Evolutionary conservation across 306 rosid species (phyloP).

Genomic region (Cicer cuneatum): DNA sequence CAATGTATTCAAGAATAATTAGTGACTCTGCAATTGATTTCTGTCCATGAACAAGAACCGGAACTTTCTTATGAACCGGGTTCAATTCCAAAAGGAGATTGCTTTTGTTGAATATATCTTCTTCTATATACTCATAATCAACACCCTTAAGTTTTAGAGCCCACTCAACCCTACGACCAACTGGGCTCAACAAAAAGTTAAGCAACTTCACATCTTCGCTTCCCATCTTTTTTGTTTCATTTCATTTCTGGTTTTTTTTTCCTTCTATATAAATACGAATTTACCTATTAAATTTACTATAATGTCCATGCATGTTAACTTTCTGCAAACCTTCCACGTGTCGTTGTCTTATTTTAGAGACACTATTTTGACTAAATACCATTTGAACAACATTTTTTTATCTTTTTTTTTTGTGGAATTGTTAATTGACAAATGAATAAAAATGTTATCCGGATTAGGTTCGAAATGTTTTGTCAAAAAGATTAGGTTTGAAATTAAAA

Average conservation of each 20-base stretch:
- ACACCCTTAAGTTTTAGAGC: slow-evolving; percentile 43
- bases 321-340: background rate
- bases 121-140: slow-evolving; percentile 50
- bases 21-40: slow-evolving; percentile 47
- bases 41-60: slow-evolving; percentile 34
- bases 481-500: no score
- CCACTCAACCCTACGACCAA: slow-evolving; percentile 49
- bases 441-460: background rate
- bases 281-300: no score
- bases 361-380: slow-evolving; percentile 29
- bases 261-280: background rate
- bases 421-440: background rate
- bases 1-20: slow-evolving; percentile 47
- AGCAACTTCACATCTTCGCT: slow-evolving; percentile 43
- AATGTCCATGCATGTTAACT: background rate
- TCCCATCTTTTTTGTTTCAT: slow-evolving; percentile 30
- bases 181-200: slow-evolving; percentile 45
- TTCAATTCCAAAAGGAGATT: slow-evolving; percentile 47
- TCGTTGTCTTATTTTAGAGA: background rate
- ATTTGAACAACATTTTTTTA: background rate
- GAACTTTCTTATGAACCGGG: slow-evolving; percentile 50
- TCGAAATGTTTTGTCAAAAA: background rate
- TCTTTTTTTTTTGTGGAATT: background rate
- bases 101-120: slow-evolving; percentile 54
- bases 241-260: background rate